These are phyloP conservation scores for Phytophthora ohioensis DNA, from an alignment of 352 stramenopile species.

Conservation along the genomic window DNA sequence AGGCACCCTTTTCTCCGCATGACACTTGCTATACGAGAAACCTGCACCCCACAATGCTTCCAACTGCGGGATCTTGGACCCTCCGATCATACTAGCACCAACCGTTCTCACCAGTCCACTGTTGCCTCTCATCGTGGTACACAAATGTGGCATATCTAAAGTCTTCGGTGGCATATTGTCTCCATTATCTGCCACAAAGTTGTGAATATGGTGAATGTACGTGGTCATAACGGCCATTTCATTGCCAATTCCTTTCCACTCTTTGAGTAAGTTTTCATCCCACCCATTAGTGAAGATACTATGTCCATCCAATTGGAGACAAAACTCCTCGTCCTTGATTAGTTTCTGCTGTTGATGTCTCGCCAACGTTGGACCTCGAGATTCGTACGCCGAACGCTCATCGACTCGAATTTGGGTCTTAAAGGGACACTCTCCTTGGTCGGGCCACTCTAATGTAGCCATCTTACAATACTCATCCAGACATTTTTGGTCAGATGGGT, in stretches of 20 bases:
- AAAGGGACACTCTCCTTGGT: constrained; percentile 63
- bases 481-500: constrained; percentile 68
- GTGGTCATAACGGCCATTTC: constrained; percentile 85
- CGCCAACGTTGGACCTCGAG: constrained; percentile 72
- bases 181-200: constrained; percentile 76
- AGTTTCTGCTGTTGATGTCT: constrained; percentile 83
- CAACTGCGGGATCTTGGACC: constrained; percentile 73
- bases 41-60: constrained; percentile 72
- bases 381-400: constrained; percentile 72
- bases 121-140: constrained; percentile 66
- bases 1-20: constrained; percentile 67
- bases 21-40: constrained; percentile 80
- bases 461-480: constrained; percentile 78
- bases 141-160: constrained; percentile 73
- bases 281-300: constrained; percentile 87
- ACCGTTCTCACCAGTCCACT: constrained; percentile 75
- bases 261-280: constrained; percentile 69
- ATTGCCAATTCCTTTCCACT: constrained; percentile 75
- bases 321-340: constrained; percentile 77
- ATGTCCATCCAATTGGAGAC: constrained; percentile 82
- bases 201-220: constrained; percentile 83
- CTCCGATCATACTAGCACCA: constrained; percentile 79
- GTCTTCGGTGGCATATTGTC: constrained; percentile 66
- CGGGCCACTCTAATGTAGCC: constrained; percentile 62
- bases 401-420: constrained; percentile 71